Percentiles rank a stretch among this genome's conserved stretches.
phyloP scores from a whole-genome alignment of 2,329 filamentous ascomycete species.

The Pseudogymnoascus sp. region DNA sequence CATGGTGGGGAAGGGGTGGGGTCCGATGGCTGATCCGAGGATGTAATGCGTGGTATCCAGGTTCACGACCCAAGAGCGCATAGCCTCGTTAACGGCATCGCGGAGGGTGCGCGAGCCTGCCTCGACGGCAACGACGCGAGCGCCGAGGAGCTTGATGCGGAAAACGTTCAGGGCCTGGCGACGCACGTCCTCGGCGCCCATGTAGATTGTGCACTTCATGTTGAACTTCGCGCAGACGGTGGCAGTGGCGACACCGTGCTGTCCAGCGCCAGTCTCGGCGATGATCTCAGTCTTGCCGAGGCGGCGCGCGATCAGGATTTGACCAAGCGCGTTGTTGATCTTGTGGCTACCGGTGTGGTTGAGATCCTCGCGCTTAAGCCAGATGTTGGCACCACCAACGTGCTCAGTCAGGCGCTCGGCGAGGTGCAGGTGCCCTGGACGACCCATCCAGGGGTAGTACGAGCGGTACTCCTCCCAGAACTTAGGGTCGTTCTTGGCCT shows the following conservation, averaged over 20 bases:
- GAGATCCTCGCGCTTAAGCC: conserved; percentile 93
- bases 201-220: conserved; percentile 96
- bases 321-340: conserved; percentile 97
- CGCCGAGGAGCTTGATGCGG: conserved; percentile 92
- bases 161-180: conserved; percentile 97
- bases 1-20: conserved; percentile 95
- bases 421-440: conserved; percentile 83
- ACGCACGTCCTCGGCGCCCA: conserved; percentile 96
- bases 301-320: conserved; percentile 76
- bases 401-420: conserved; percentile 82
- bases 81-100: conserved; percentile 89
- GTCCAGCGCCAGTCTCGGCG: conserved; percentile 92
- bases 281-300: conserved; percentile 96
- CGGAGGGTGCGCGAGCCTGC: conserved; percentile 77
- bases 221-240: conserved; percentile 97
- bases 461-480: conserved; percentile 98
- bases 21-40: conserved; percentile 93
- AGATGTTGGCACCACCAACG: conserved; percentile 90
- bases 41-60: conserved; percentile 96
- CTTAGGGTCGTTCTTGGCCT: conserved; percentile 73
- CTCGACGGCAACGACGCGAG: conserved; percentile 86
- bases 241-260: conserved; percentile 95
- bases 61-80: conserved; percentile 88
- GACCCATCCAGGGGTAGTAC: conserved; percentile 96
- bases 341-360: conserved; percentile 99